Base-by-base conservation (phyloP, 73 alveolate species). In the Breviolum minutum region DNA sequence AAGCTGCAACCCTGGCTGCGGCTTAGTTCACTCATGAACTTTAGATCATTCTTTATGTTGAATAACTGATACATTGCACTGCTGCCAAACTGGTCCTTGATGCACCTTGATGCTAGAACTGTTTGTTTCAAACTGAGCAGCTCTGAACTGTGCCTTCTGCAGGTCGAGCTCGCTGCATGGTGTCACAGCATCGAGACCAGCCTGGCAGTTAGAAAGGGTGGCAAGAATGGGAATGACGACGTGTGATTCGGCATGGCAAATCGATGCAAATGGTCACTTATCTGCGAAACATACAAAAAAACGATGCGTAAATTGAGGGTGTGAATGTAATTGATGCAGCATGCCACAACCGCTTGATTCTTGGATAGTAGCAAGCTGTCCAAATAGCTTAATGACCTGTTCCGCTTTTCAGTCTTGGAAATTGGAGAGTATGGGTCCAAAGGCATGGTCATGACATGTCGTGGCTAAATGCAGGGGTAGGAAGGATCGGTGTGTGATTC, bases 181-280 rank as follows among this genome's bases (percentile, higher is more conserved):
- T 22, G 94, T 86, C 64, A 86, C 94, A 14, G 30, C 79, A 63
- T 86, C 80, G 29, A 86, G 94, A 63, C 94, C 94, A 26, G 94
- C 94, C 94, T 86, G 24, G 32, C 64, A 20, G 83, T 9, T 40
- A 40, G 54, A 40, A 40, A 40, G 54, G 54, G 54, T 40, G 54
- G 54, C 54, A 40, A 40, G 3, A 40, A 40, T 40, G 54, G 3
- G 3, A 40, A 40, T 40, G 54, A 3, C 54, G 54, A 40, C 3
- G 54, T 40, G 54, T 40, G 54, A 40, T 40, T 40, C 54, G 54
- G 54, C 54, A 40, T 40, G 54, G 54, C 54, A 40, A 40, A 40
- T 40, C 54, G 54, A 40, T 20, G 12, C 81, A 20, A 13, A 71
- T 30, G 26, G 32, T 17, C n/a, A n/a, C n/a, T n/a, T n/a, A n/a